Evolutionary conservation across 352 stramenopile genomes (phyloP).

Genomic region (Globisporangium irregulare): DNA sequence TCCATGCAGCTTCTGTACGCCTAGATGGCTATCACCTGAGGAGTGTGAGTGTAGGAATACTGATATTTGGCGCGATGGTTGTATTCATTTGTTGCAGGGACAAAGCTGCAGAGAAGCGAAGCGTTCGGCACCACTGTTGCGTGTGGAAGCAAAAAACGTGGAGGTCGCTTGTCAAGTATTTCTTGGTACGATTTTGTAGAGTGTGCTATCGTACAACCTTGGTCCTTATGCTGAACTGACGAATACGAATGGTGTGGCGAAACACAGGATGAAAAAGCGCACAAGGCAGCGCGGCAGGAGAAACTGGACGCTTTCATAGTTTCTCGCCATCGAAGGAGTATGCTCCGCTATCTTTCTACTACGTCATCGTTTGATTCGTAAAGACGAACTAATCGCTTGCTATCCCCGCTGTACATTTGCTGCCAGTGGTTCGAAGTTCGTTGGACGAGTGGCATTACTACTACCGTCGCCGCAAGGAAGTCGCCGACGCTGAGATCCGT

Average conservation of each 20-base stretch:
- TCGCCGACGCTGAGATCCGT: slow-evolving; percentile 35
- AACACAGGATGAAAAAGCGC: slow-evolving; percentile 29
- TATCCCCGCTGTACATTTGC: not conserved
- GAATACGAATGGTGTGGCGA: slow-evolving; percentile 10
- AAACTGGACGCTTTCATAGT: slow-evolving; percentile 30
- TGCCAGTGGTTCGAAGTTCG: slow-evolving; percentile 22
- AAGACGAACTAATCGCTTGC: not conserved
- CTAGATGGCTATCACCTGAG: not conserved
- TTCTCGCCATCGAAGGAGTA: slow-evolving; percentile 35
- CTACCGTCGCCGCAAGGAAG: slow-evolving; percentile 41
- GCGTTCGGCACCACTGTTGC: slow-evolving; percentile 19
- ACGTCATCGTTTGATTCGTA: not conserved
- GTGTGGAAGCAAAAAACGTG: slow-evolving; percentile 11
- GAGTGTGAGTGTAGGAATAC: not conserved
- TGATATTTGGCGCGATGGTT: not conserved
- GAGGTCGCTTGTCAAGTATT: slow-evolving; percentile 22
- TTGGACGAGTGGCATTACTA: slow-evolving; percentile 38
- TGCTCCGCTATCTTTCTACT: not conserved
- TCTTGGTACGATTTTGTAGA: slow-evolving; percentile 22
- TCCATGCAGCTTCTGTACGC: slow-evolving; percentile 50
- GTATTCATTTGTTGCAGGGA: slow-evolving; percentile 23
- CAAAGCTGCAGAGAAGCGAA: slow-evolving; percentile 34
- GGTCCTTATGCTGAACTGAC: not conserved
- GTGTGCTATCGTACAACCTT: not conserved
- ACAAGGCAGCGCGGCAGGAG: slow-evolving; percentile 25